Conservation (phyloP, 345 rosid genomes). For the Mallotus nudiflorus region DNA sequence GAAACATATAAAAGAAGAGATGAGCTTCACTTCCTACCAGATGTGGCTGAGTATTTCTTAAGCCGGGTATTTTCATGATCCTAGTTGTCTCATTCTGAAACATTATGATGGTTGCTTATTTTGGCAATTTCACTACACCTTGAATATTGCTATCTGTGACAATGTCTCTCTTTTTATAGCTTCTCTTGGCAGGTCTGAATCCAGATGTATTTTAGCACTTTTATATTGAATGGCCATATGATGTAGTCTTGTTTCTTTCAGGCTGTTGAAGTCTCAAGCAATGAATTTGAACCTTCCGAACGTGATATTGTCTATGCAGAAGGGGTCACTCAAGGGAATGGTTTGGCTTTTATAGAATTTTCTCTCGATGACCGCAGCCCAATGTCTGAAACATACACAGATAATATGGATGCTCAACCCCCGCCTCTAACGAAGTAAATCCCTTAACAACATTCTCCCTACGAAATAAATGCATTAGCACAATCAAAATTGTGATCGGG, state of each 20-base stretch:
- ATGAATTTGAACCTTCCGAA: conserved; percentile 93
- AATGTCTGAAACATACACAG: conserved; percentile 78
- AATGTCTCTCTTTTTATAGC: not conserved
- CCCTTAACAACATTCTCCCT: not conserved
- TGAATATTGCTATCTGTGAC: not conserved
- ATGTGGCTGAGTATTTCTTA: conserved; percentile 89
- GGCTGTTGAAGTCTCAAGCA: conserved; percentile 97
- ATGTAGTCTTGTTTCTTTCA: conserved; percentile 35
- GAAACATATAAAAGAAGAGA: conserved; percentile 80
- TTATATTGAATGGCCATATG: conserved; percentile 14
- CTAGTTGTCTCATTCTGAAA: not conserved
- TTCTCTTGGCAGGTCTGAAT: not conserved
- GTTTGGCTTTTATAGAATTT: conserved; percentile 94
- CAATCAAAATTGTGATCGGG: not conserved
- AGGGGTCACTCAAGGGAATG: conserved; percentile 95
- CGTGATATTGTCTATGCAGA: conserved; percentile 90
- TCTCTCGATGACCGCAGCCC: conserved; percentile 87
- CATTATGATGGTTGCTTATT: not conserved
- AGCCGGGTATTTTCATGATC: conserved; percentile 56
- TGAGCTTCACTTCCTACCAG: conserved; percentile 98
- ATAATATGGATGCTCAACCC: conserved; percentile 61
- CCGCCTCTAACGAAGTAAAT: conserved; percentile 69
- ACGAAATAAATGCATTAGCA: not conserved
- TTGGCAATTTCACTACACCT: not conserved
- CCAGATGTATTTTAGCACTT: conserved; percentile 6